Conservation (phyloP, 2,329 filamentous ascomycete species). For the Plectosphaerella sp. region DNA sequence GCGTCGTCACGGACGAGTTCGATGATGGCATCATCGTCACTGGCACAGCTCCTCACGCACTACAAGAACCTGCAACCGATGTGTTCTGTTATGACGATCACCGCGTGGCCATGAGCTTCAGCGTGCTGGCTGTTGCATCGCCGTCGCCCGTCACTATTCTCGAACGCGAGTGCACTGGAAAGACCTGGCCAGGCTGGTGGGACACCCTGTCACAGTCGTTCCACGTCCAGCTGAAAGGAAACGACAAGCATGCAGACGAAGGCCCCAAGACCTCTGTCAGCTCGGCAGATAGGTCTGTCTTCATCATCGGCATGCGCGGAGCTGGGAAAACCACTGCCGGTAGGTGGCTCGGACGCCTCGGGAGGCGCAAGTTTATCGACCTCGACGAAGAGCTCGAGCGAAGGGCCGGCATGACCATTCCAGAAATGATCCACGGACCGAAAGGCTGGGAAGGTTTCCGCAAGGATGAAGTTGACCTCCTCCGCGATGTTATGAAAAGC, state of each 20-base stretch:
- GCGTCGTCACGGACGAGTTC: conserved; percentile 78
- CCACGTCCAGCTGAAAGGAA: conserved; percentile 69
- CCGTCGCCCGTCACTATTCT: conserved; percentile 71
- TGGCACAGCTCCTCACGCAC: conserved; percentile 42
- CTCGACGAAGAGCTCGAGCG: conserved; percentile 83
- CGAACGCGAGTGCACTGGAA: conserved; percentile 89
- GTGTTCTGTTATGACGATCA: conserved; percentile 97
- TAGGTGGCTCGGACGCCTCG: conserved; percentile 71
- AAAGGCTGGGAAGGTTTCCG: conserved; percentile 87
- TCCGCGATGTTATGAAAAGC: conserved; percentile 70
- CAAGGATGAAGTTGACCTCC: conserved; percentile 67
- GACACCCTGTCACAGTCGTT: conserved; percentile 79
- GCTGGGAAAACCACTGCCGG: conserved; percentile 95
- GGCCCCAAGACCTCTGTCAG: conserved; percentile 20
- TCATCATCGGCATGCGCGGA: conserved; percentile 96
- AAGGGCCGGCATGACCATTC: conserved; percentile 70
- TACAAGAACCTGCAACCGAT: conserved; percentile 56
- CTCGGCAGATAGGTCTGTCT: conserved; percentile 61
- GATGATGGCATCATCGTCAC: conserved; percentile 86
- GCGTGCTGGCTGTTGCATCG: conserved; percentile 72
- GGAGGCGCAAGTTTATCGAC: conserved; percentile 77
- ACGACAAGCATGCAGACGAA: conserved; percentile 47
- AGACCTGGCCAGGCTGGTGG: conserved; percentile 99
- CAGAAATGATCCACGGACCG: conserved; percentile 71
- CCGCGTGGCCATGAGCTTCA: conserved; percentile 97